phyloP scores from a whole-genome alignment of 768 basidiomycete species.

The Leucosporidium creatinivorum region DNA sequence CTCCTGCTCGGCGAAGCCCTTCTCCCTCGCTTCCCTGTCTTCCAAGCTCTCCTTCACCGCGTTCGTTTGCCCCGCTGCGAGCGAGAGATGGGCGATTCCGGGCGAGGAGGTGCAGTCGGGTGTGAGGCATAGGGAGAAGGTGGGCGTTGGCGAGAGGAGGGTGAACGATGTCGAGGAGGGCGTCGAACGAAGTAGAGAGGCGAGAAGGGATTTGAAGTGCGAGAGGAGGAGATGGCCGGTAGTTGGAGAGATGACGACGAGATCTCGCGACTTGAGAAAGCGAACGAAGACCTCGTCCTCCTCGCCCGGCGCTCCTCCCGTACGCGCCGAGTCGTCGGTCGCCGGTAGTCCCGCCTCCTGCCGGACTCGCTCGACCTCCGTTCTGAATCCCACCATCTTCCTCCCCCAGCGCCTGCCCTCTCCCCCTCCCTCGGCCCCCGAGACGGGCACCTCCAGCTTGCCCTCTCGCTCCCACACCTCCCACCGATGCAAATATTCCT shows the following conservation, averaged over 20 bases:
- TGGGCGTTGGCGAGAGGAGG: too few species aligned
- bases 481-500: conserved; percentile 14
- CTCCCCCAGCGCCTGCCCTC: too few species aligned
- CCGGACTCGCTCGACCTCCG: conserved; percentile 2
- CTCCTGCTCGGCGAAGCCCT: conserved; percentile 14
- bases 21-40: conserved; percentile 16
- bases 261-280: conserved; percentile 4
- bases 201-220: conserved; percentile 62
- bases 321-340: conserved; percentile 8
- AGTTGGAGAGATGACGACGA: conserved; percentile 51
- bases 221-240: conserved; percentile 42
- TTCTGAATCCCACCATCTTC: too few species aligned
- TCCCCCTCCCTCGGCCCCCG: too few species aligned
- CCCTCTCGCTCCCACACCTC: conserved; percentile 17
- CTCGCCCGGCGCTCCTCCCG: background rate
- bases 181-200: conserved; percentile 44
- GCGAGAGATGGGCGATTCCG: conserved; percentile 18
- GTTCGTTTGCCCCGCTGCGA: background rate
- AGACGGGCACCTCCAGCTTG: background rate
- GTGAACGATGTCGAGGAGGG: too few species aligned
- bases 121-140: conserved; percentile 12
- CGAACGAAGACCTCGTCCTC: conserved; percentile 48
- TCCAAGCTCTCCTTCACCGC: background rate
- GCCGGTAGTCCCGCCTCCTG: conserved; percentile 24
- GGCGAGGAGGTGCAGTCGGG: conserved; percentile 19